Percentiles rank a stretch among this genome's conserved stretches.
Conservation (phyloP, 345 rosid species). For the Clarkia xantiana region DNA sequence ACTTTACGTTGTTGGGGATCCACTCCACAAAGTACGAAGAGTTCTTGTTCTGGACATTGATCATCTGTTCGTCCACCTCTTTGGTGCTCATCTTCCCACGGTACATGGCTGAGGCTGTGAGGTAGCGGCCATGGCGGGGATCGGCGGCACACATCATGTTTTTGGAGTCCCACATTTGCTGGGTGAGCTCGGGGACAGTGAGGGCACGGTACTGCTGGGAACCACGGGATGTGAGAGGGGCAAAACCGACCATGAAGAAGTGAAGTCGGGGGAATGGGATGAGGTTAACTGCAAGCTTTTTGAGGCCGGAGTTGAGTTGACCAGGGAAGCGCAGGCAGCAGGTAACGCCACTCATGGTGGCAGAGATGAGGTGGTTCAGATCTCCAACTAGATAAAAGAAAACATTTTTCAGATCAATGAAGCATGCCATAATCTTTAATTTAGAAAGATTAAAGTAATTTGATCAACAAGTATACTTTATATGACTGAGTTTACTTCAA, state of each 20-base stretch:
- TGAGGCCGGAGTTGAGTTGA: conserved; percentile 62
- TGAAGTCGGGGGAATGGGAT: conserved; percentile 69
- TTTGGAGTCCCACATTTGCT: conserved; percentile 43
- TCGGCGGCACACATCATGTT: conserved; percentile 45
- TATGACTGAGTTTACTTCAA: no score
- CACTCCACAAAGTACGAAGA: conserved; percentile 67
- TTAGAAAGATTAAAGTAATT: no score
- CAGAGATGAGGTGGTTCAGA: conserved; percentile 59
- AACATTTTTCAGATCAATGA: neutral
- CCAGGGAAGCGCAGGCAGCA: conserved; percentile 71
- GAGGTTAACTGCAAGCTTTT: conserved; percentile 59
- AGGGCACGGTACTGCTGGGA: conserved; percentile 63
- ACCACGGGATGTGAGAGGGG: conserved; percentile 64
- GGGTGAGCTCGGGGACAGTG: conserved; percentile 61
- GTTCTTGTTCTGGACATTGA: conserved; percentile 73
- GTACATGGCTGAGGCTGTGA: conserved; percentile 70
- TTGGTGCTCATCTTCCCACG: no score
- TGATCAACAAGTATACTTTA: no score
- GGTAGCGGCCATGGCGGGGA: conserved; percentile 37
- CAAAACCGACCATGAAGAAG: conserved; percentile 68
- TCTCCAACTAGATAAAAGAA: conserved; percentile 36
- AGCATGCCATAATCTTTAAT: no score
- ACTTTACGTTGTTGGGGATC: conserved; percentile 73
- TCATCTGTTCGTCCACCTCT: no score
- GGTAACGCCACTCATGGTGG: conserved; percentile 73